Evolutionary conservation across 2,329 filamentous ascomycete genomes (phyloP), one percentile per base, ranked within the genome.

Genomic region (Neofusicoccum parvum): DNA sequence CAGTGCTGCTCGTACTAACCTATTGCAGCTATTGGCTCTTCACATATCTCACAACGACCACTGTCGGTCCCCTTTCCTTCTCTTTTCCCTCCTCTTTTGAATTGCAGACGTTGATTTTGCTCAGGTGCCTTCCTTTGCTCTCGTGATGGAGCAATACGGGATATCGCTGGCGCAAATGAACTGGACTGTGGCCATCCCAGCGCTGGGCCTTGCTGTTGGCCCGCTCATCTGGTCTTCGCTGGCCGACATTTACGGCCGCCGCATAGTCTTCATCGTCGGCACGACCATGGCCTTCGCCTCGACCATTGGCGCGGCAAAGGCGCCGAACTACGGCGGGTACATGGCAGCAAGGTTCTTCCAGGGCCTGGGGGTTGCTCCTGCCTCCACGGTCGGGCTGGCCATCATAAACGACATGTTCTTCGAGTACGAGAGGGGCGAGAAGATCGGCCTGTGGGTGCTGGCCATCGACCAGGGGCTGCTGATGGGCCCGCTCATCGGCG

Each of bases 271-370:
- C 69, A 74, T 87, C 34, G 62, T 80, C 23, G 78, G 80, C 3
- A 82, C 80, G 0, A 17, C 73, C 5, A 76, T 82, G 58, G 79
- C 81, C 2, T 70, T 83, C 17, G 72, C 74, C 5, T 74, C 81
- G 0, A 82, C 80, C 0, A 73, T 81, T 27, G 79, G 80, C 3
- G 78, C 78, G 11, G 80, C 79, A 3, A 71, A 75, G 67, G 81
- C 76, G 70, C 72, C 73, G 34, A 74, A 65, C 4, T 85, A 85
- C 70, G 69, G 72, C 1, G 80, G 80, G 0, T 87, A 87, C 72
- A 85, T 87, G 83, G 81, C 82, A n/a, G 83, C 83, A 1, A 76
- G 86, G 2, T 86, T 87, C 70, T 85, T 87, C 70, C 85, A 87
- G 70, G 85, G 85, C 0, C 76, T 87, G 10, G 85, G 85, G 0